A percentile compares a stretch with the other conserved stretches of the same genome.
Conservation (phyloP, 1,284 basidiomycete species). For the Malassezia yamatoensis region DNA sequence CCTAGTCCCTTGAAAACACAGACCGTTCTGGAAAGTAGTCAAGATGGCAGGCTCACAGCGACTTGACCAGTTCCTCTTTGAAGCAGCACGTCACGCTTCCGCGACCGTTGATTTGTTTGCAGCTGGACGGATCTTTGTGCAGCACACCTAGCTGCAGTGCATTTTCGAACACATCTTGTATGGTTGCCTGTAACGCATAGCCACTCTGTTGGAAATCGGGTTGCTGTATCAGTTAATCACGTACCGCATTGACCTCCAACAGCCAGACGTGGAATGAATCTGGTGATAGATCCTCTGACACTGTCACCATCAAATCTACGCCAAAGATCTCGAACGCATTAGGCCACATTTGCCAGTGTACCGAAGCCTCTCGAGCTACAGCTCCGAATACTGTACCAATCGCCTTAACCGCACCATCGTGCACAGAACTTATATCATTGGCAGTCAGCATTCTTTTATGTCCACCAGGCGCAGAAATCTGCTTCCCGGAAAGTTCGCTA, state of each 20-base stretch:
- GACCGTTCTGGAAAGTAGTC: neutral
- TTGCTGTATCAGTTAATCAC: slow-evolving; percentile 51
- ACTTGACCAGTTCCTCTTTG: slow-evolving; percentile 18
- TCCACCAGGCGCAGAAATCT: neutral
- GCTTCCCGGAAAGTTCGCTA: neutral
- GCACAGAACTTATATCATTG: slow-evolving; percentile 50
- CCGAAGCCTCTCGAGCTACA: slow-evolving; percentile 62
- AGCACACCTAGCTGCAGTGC: slow-evolving; percentile 33
- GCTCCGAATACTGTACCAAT: slow-evolving; percentile 76
- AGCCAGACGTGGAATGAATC: slow-evolving; percentile 59
- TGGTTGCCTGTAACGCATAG: slow-evolving; percentile 64
- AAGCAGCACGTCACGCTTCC: slow-evolving; percentile 31
- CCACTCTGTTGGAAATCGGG: slow-evolving; percentile 93
- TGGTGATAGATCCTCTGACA: neutral
- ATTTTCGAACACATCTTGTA: slow-evolving; percentile 63
- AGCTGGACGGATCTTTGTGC: too few relatives aligned
- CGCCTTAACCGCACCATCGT: slow-evolving; percentile 37
- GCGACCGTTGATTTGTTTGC: slow-evolving; percentile 3
- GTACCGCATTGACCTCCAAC: slow-evolving; percentile 72
- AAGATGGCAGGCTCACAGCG: neutral
- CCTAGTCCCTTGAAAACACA: slow-evolving; percentile 9
- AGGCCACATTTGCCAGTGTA: slow-evolving; percentile 76
- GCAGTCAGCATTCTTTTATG: slow-evolving; percentile 21
- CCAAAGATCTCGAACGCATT: slow-evolving; percentile 95
- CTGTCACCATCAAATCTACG: slow-evolving; percentile 67